These are phyloP conservation scores for Zychaea mexicana DNA, from an alignment of 371 early-diverging fungal species.

Conservation along the genomic window DNA sequence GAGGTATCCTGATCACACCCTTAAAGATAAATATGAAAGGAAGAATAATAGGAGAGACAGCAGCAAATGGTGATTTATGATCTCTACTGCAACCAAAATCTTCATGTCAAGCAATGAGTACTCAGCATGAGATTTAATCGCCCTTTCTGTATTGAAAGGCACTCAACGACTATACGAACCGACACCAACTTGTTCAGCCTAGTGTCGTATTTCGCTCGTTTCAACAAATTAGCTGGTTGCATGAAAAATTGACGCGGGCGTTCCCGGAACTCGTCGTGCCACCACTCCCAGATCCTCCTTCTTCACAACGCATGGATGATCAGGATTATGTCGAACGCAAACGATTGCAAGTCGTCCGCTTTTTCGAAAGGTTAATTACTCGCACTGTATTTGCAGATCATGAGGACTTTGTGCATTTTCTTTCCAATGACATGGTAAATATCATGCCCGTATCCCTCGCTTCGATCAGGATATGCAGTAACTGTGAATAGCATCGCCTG, in stretches of 20 bases:
- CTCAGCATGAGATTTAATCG: no score
- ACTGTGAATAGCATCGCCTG: no score
- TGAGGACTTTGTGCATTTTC: constrained; percentile 51
- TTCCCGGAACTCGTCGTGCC: constrained; percentile 52
- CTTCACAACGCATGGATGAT: constrained; percentile 53
- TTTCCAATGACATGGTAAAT: constrained; percentile 64
- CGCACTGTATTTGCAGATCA: constrained; percentile 45
- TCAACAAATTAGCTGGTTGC: constrained; percentile 63
- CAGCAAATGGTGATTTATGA: no score
- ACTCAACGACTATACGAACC: constrained; percentile 13
- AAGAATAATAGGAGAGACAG: no score
- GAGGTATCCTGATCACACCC: constrained; percentile 22
- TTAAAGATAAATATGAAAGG: no score
- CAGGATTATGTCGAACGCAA: constrained; percentile 67
- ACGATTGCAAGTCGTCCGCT: constrained; percentile 54
- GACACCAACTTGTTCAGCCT: constrained; percentile 16
- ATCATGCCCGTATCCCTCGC: background rate
- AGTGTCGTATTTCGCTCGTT: constrained; percentile 60
- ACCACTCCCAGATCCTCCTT: constrained; percentile 58
- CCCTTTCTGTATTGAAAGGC: no score
- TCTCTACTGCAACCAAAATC: background rate
- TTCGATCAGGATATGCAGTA: no score
- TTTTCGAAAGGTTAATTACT: constrained; percentile 47
- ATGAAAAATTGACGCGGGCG: constrained; percentile 40
- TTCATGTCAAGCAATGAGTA: no score